Evolutionary conservation across 176 grass and related monocot species (phyloP).

Genomic region (Coix lacrymajobi): DNA sequence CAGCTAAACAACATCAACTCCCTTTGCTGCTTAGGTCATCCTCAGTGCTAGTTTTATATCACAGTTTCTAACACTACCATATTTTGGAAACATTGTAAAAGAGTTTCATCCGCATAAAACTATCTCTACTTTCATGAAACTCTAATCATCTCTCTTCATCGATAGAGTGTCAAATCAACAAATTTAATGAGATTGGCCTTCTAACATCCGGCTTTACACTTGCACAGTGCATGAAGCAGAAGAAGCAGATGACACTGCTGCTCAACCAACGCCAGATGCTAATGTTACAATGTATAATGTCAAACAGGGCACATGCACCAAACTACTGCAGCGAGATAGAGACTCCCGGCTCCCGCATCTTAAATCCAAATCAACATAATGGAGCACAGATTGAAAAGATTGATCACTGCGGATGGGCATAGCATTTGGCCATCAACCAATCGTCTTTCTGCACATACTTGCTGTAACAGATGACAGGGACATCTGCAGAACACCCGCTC

Average conservation of each 20-base stretch:
- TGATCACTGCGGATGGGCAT: not conserved
- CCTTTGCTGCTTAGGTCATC: not conserved
- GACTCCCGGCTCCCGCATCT: not conserved
- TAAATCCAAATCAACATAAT: constrained; percentile 6
- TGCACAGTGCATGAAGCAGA: not conserved
- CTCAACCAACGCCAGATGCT: not conserved
- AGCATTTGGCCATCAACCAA: not conserved
- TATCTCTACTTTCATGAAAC: no score
- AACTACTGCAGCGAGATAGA: not conserved
- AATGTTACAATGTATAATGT: not conserved
- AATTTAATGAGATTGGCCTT: no score
- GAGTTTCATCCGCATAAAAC: no score
- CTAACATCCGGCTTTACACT: no score
- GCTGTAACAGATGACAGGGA: not conserved
- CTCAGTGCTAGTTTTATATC: no score
- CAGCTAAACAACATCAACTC: not conserved
- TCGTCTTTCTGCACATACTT: not conserved
- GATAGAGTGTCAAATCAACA: no score
- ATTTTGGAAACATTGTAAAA: no score
- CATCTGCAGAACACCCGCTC: not conserved
- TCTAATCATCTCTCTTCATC: no score
- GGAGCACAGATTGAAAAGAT: constrained; percentile 8
- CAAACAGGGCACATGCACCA: not conserved
- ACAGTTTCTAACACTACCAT: no score
- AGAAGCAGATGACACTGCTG: not conserved